These are phyloP conservation scores for Micromonas commoda DNA, from an alignment of 139 green algal genomes.

Conservation along the genomic window DNA sequence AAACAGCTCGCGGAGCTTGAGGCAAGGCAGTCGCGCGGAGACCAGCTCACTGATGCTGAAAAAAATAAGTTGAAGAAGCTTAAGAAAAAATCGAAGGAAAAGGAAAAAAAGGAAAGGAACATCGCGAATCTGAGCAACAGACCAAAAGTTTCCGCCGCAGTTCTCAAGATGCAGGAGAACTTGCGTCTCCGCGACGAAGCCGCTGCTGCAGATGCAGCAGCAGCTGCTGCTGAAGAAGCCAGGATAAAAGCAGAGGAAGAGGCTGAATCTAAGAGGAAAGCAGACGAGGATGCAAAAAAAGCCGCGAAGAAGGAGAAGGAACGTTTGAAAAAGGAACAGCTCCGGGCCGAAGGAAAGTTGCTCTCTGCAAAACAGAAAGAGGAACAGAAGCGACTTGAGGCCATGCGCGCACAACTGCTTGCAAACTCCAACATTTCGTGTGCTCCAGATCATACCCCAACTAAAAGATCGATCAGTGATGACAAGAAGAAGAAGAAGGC, in stretches of 20 bases:
- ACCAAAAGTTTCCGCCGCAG: conserved; percentile 35
- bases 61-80: conserved; percentile 81
- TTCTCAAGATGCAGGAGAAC: conserved; percentile 29
- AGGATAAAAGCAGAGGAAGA: conserved; percentile 40
- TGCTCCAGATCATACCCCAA: conserved; percentile 33
- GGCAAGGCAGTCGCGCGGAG: conserved; percentile 32
- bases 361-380: conserved; percentile 87
- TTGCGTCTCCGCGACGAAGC: conserved; percentile 26
- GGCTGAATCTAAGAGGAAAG: conserved; percentile 32
- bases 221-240: conserved; percentile 38
- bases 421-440: conserved; percentile 43
- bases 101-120: conserved; percentile 24
- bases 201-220: conserved; percentile 32
- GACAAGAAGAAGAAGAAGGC: conserved; percentile 34
- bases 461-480: neutral
- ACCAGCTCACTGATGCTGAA: conserved; percentile 60
- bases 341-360: conserved; percentile 66
- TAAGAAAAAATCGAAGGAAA: conserved; percentile 67
- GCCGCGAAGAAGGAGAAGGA: conserved; percentile 48
- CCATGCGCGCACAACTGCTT: conserved; percentile 77
- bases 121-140: neutral
- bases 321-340: conserved; percentile 34
- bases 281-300: conserved; percentile 24
- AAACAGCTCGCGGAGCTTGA: neutral
- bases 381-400: conserved; percentile 75